Evolutionary conservation across 495 filamentous ascomycete genomes (phyloP).

Genomic region (Evernia prunastri): DNA sequence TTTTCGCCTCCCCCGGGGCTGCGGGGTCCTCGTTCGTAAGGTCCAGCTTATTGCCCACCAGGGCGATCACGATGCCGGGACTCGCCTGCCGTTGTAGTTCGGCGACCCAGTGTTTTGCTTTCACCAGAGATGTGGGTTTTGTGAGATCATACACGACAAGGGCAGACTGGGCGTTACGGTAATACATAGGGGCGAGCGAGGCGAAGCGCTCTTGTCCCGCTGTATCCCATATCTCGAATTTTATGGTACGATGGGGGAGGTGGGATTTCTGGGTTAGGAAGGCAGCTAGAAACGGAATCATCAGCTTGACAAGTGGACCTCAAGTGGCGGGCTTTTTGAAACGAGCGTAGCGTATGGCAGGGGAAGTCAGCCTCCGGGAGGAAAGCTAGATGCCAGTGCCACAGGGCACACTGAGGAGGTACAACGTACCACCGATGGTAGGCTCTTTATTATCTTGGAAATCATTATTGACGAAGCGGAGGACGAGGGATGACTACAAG

Average conservation of each 20-base stretch:
- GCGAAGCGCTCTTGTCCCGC: conserved; percentile 98
- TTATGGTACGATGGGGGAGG: conserved; percentile 92
- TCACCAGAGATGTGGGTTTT: conserved; percentile 88
- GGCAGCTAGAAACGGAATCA: conserved; percentile 55
- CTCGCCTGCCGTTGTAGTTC: conserved; percentile 96
- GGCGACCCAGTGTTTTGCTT: conserved; percentile 98
- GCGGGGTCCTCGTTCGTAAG: conserved; percentile 53
- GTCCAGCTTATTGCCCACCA: conserved; percentile 97
- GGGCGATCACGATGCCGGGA: conserved; percentile 93
- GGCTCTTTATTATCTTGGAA: conserved; percentile 99
- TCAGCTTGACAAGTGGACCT: neutral
- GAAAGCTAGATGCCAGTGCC: neutral
- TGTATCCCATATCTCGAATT: conserved; percentile 99
- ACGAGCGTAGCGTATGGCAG: neutral
- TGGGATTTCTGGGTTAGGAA: conserved; percentile 98
- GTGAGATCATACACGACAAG: conserved; percentile 98
- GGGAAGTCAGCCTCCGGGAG: neutral
- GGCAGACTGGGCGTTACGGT: conserved; percentile 97
- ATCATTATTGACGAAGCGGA: conserved; percentile 99
- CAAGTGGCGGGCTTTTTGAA: neutral
- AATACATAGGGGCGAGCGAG: conserved; percentile 97
- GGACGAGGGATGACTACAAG: conserved; percentile 83
- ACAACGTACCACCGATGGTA: conserved; percentile 84
- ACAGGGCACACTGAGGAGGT: conserved; percentile 9
- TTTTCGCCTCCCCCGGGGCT: conserved; percentile 14